Evolutionary conservation across 1,284 basidiomycete genomes (phyloP).

Genomic region (Lignosus rhinocerotis): DNA sequence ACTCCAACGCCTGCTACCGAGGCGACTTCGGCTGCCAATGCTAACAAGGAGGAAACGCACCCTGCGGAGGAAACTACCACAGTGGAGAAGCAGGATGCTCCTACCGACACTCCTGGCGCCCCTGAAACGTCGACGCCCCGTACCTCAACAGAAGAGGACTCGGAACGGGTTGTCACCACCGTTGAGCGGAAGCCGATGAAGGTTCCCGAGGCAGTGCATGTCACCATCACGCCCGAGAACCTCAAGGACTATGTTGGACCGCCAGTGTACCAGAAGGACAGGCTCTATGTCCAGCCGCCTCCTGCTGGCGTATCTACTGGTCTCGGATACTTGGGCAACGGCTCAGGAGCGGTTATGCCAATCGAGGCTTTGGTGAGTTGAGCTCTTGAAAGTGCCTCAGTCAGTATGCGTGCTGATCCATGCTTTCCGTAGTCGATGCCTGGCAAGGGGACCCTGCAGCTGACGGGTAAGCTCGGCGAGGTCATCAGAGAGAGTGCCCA

Average conservation of each 20-base stretch:
- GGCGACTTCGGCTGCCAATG: slow-evolving; percentile 29
- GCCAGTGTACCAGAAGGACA: slow-evolving; percentile 92
- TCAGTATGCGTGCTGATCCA: background rate
- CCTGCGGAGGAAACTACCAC: slow-evolving; percentile 33
- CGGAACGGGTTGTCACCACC: slow-evolving; percentile 68
- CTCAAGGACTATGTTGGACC: slow-evolving; percentile 97
- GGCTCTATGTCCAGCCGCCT: slow-evolving; percentile 81
- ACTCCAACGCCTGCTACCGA: slow-evolving; percentile 2
- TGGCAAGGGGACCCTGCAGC: slow-evolving; percentile 84
- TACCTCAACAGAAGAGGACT: slow-evolving; percentile 29
- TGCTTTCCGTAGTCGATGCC: slow-evolving; percentile 75
- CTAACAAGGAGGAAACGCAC: slow-evolving; percentile 30
- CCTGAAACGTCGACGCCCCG: slow-evolving; percentile 30
- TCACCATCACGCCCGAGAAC: slow-evolving; percentile 84
- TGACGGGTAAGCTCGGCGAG: slow-evolving; percentile 97
- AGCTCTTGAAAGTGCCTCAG: background rate
- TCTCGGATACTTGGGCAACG: slow-evolving; percentile 94
- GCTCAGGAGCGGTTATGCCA: slow-evolving; percentile 95
- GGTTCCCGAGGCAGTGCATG: slow-evolving; percentile 79
- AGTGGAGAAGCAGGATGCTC: slow-evolving; percentile 43
- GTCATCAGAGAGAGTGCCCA: slow-evolving; percentile 96
- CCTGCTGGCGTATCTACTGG: slow-evolving; percentile 95
- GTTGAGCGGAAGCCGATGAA: slow-evolving; percentile 78
- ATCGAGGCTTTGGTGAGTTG: slow-evolving; percentile 85
- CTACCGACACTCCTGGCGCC: slow-evolving; percentile 35